A percentile compares a stretch with the other conserved stretches of the same genome.
phyloP scores from a whole-genome alignment of 768 basidiomycete species.

The Russula lepida region DNA sequence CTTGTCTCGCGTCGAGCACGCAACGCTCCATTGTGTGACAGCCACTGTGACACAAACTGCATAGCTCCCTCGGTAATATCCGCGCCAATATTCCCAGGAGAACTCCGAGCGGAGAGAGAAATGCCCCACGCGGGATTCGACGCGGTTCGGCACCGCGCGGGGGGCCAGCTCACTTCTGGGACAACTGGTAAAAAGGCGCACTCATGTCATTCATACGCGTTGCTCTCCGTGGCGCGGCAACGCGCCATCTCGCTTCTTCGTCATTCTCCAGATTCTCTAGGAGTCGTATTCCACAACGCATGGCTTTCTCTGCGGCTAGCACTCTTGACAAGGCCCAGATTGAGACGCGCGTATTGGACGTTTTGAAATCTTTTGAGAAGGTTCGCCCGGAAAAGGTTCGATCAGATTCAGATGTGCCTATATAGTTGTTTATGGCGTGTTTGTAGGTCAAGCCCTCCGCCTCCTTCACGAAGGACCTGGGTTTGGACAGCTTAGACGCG shows the following conservation, averaged over 20 bases:
- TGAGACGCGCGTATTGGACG: slow-evolving; percentile 66
- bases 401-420: slow-evolving; percentile 7
- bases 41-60: slow-evolving; percentile 44
- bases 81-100: slow-evolving; percentile 16
- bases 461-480: slow-evolving; percentile 74
- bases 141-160: background rate
- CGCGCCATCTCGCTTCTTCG: slow-evolving; percentile 32
- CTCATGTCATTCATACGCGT: slow-evolving; percentile 19
- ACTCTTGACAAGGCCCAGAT: slow-evolving; percentile 62
- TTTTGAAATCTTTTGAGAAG: slow-evolving; percentile 85
- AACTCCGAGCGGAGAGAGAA: slow-evolving; percentile 12
- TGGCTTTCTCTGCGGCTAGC: slow-evolving; percentile 57
- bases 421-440: background rate
- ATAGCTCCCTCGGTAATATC: slow-evolving; percentile 35
- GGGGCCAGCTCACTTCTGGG: background rate
- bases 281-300: slow-evolving; percentile 31
- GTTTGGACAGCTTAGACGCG: slow-evolving; percentile 91
- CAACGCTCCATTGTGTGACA: slow-evolving; percentile 26
- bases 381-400: slow-evolving; percentile 65
- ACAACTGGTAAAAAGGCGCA: background rate
- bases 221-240: slow-evolving; percentile 17
- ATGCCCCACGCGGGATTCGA: too few species aligned
- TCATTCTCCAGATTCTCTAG: slow-evolving; percentile 22
- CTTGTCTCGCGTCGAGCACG: background rate
- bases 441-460: slow-evolving; percentile 55